Evolutionary conservation across 163 green algal species (phyloP), one percentile per base, ranked within the genome.

Genomic region (Prototheca wickerhamii): DNA sequence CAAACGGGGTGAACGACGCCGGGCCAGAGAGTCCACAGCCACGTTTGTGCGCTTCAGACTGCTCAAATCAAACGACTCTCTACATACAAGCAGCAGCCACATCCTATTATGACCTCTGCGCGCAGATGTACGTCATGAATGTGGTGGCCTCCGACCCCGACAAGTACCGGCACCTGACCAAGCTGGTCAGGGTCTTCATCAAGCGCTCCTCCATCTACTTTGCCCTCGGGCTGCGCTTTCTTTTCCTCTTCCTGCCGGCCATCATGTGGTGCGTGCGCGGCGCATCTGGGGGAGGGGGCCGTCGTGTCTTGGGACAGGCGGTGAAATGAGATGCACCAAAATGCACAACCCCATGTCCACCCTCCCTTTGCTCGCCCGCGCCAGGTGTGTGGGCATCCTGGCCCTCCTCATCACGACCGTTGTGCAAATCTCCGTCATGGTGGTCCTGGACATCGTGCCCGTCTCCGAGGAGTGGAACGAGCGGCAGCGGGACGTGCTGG

Each of bases 181-280:
- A 44, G 31, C 55, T 61, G 15, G 10, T 31, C 31, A 15, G 20
- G 0, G 21, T 26, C 31, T 43, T 61, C 30, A 31, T 61, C 55
- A 61, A 44, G 55, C 55, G 55, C 31, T 30, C 55, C 12, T 44
- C 30, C 20, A 28, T 44, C 31, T 61, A 44, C 55, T 61, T 61
- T 44, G 21, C 55, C 7, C 29, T 61, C 5, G 55, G 55, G 17
- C 29, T 61, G 30, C 55, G 55, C 55, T 31, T 61, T 6, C 29
- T 61, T 31, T 32, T 34, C 55, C 55, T 61, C 55, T 61, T 61
- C 55, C 20, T 61, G 4, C 55, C 55, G 32, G 30, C 31, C 31
- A 61, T 61, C 55, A 44, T 61, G 32, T 61, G 55, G 55, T 31
- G 20, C 15, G 55, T 23, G n/a, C 15, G 37, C 10, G 1, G 37